These are phyloP conservation scores for Leishmania gerbilli DNA, from an alignment of 208 protist species.

Conservation along the genomic window DNA sequence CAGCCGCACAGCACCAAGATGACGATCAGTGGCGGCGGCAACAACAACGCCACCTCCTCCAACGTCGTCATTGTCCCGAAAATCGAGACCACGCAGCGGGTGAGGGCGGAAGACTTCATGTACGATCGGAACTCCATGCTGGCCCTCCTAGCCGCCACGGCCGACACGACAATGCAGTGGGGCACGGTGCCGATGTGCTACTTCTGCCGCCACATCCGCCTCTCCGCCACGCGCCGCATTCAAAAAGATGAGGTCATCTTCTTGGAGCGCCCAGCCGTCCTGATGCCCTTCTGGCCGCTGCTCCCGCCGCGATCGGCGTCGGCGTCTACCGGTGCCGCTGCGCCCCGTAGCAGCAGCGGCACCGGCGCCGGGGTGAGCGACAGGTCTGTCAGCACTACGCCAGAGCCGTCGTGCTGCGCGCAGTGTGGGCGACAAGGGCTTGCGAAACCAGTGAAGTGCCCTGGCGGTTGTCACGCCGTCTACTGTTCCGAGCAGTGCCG, in stretches of 20 bases:
- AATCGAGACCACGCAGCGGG: not conserved
- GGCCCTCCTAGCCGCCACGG: conserved; percentile 15
- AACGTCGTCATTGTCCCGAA: not conserved
- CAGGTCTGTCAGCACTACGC: not conserved
- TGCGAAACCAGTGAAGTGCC: conserved; percentile 8
- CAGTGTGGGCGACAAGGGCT: conserved; percentile 23
- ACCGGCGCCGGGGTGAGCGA: not conserved
- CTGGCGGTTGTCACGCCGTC: conserved; percentile 32
- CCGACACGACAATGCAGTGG: conserved; percentile 24
- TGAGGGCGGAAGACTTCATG: conserved; percentile 31
- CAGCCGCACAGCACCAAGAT: not conserved
- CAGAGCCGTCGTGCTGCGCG: conserved; percentile 3
- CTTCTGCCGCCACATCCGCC: conserved; percentile 37
- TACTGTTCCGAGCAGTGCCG: conserved; percentile 52
- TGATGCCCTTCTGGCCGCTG: conserved; percentile 29
- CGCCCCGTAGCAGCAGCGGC: not conserved
- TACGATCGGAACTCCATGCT: conserved; percentile 34
- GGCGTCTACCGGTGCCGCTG: not conserved
- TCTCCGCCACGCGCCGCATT: conserved; percentile 33
- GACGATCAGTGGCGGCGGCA: not conserved
- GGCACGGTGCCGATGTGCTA: conserved; percentile 28
- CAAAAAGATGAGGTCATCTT: conserved; percentile 18
- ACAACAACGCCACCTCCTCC: not conserved
- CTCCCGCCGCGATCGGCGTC: not conserved
- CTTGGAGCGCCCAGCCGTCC: conserved; percentile 25